Percentiles rank a stretch among this genome's conserved stretches.
Conservation (phyloP, 179 eudicot genomes). For the Drosera spatulata region DNA sequence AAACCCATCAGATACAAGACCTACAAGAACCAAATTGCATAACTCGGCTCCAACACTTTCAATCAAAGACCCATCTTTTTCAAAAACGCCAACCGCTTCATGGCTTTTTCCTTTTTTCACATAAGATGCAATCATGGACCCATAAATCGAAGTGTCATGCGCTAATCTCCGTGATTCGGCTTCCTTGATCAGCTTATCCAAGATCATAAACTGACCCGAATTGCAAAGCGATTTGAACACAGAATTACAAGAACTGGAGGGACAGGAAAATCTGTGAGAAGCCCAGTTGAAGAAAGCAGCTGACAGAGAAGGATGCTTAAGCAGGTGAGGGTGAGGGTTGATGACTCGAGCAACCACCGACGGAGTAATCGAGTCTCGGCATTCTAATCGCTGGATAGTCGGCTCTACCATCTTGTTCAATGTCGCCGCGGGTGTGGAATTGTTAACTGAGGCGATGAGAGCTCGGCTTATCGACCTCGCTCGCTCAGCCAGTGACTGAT, state of each 20-base stretch:
- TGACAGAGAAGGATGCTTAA: conserved; percentile 59
- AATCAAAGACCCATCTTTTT: conserved; percentile 6
- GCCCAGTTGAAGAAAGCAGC: conserved; percentile 89
- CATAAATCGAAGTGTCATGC: conserved; percentile 30
- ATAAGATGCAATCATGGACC: conserved; percentile 23
- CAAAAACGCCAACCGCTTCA: conserved; percentile 35
- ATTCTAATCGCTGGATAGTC: conserved; percentile 43
- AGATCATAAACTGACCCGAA: conserved; percentile 42
- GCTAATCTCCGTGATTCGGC: conserved; percentile 24
- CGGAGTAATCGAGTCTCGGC: conserved; percentile 51
- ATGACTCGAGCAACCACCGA: conserved; percentile 63
- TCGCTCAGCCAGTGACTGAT: conserved; percentile 15
- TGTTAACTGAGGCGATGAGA: conserved; percentile 31
- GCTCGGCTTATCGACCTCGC: conserved; percentile 44
- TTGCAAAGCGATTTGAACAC: conserved; percentile 56
- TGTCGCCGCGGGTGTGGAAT: conserved; percentile 15
- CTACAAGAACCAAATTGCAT: conserved; percentile 59
- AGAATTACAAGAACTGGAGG: conserved; percentile 39
- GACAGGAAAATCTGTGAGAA: conserved; percentile 55
- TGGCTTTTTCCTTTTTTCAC: conserved; percentile 25
- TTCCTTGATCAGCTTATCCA: conserved; percentile 38
- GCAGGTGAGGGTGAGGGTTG: conserved; percentile 69
- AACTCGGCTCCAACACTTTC: conserved; percentile 25
- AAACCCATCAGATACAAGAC: conserved; percentile 43
- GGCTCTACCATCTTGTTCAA: conserved; percentile 57